Conservation (phyloP, 805 yeast species). For the Myxozyma sirexii region DNA sequence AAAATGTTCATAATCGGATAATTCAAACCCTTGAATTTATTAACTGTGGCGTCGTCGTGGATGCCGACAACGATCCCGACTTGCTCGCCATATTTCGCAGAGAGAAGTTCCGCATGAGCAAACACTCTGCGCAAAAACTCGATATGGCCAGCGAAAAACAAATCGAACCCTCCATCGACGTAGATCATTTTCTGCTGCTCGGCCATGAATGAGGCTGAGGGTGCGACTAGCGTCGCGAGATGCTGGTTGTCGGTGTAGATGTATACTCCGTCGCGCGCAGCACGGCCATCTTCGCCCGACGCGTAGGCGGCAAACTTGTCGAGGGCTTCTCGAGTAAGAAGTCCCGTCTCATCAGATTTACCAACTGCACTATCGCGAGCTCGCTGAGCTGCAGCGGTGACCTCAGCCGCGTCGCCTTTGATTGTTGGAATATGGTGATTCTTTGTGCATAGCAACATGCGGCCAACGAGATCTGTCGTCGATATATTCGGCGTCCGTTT, state of each 20-base stretch:
- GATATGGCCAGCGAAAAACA: constrained; percentile 92
- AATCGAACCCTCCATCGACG: constrained; percentile 84
- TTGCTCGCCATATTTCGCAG: constrained; percentile 41
- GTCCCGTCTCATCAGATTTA: constrained; percentile 11
- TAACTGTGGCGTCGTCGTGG: constrained; percentile 60
- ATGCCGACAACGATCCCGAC: constrained; percentile 64
- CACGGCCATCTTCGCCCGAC: constrained; percentile 61
- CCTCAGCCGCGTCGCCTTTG: constrained; percentile 26
- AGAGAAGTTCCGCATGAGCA: constrained; percentile 44
- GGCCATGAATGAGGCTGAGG: constrained; percentile 15
- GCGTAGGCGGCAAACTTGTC: constrained; percentile 59
- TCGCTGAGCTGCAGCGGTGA: neutral
- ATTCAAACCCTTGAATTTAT: constrained; percentile 59
- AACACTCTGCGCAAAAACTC: constrained; percentile 61
- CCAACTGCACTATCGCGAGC: neutral
- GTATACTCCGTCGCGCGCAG: constrained; percentile 61
- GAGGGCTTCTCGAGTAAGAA: constrained; percentile 45
- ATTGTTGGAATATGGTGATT: constrained; percentile 56
- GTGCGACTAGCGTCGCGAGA: constrained; percentile 37
- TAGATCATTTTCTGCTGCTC: constrained; percentile 47
- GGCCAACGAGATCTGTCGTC: constrained; percentile 90
- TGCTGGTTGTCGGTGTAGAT: constrained; percentile 44
- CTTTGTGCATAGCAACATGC: constrained; percentile 70
- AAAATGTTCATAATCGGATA: constrained; percentile 85
- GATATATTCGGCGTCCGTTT: constrained; percentile 92